These are phyloP conservation scores for Apiospora pterosperma DNA, from an alignment of 2,329 filamentous ascomycete genomes.

Conservation along the genomic window DNA sequence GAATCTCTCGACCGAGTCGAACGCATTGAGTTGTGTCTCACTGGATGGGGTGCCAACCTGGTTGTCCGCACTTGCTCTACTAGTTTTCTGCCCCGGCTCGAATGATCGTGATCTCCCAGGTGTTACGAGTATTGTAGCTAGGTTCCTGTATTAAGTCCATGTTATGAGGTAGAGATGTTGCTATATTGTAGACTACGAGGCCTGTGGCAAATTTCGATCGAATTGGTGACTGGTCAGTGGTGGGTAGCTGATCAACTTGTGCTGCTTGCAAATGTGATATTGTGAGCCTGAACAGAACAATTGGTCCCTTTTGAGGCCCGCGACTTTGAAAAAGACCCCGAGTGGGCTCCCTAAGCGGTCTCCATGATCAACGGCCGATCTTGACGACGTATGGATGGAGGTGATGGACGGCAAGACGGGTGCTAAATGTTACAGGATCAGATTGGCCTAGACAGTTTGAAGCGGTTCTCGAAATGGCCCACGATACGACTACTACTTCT, in stretches of 20 bases:
- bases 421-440: background rate
- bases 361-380: slow-evolving; percentile 1
- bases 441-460: background rate
- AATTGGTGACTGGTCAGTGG: background rate
- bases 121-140: background rate
- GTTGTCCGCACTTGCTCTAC: background rate
- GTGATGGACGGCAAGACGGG: background rate
- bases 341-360: background rate
- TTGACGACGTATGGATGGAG: background rate
- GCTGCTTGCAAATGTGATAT: background rate
- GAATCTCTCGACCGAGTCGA: background rate
- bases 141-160: background rate
- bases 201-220: background rate
- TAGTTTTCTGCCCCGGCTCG: background rate
- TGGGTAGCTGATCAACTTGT: background rate
- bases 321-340: background rate
- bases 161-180: too few relatives aligned
- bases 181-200: background rate
- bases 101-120: background rate
- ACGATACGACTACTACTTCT: background rate
- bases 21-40: background rate
- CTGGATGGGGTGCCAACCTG: too few relatives aligned
- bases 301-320: background rate
- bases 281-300: background rate
- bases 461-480: background rate